phyloP scores from a whole-genome alignment of 2,329 filamentous ascomycete species.

The Stenocarpella maydis region DNA sequence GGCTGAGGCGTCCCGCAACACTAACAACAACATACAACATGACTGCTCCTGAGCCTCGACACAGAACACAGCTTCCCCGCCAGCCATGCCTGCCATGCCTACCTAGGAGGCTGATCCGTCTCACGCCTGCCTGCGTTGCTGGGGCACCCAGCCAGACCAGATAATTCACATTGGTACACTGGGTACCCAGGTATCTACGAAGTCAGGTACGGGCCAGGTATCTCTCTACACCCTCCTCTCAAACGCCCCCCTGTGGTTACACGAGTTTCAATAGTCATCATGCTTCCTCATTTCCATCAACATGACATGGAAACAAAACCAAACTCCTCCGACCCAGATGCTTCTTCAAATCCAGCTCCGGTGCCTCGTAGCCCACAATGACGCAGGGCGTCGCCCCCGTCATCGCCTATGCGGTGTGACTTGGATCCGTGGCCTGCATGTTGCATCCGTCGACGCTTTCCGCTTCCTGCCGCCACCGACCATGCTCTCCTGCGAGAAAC shows the following conservation, averaged over 20 bases:
- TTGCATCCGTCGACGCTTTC: slow-evolving; percentile 8
- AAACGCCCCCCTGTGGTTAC: slow-evolving; percentile 3
- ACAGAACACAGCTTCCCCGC: no score
- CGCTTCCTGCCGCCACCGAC: slow-evolving; percentile 2
- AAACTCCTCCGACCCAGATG: background rate
- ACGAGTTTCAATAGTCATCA: slow-evolving; percentile 18
- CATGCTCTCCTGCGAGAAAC: background rate
- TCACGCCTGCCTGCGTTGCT: no score
- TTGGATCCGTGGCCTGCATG: slow-evolving; percentile 9
- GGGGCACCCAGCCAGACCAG: no score
- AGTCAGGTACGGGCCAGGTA: no score
- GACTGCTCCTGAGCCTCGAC: background rate
- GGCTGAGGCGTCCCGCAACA: slow-evolving; percentile 12
- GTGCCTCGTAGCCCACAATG: background rate
- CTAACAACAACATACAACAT: background rate
- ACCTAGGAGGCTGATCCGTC: no score
- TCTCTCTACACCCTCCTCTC: background rate
- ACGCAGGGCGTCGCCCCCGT: no score
- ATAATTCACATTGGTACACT: no score
- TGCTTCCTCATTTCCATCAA: background rate
- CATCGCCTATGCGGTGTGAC: slow-evolving; percentile 19
- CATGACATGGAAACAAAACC: background rate
- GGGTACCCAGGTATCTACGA: no score
- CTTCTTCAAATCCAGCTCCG: background rate
- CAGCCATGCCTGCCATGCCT: no score